phyloP scores from a whole-genome alignment of 2,329 filamentous ascomycete species.

The Neopestalotiopsis sp. region DNA sequence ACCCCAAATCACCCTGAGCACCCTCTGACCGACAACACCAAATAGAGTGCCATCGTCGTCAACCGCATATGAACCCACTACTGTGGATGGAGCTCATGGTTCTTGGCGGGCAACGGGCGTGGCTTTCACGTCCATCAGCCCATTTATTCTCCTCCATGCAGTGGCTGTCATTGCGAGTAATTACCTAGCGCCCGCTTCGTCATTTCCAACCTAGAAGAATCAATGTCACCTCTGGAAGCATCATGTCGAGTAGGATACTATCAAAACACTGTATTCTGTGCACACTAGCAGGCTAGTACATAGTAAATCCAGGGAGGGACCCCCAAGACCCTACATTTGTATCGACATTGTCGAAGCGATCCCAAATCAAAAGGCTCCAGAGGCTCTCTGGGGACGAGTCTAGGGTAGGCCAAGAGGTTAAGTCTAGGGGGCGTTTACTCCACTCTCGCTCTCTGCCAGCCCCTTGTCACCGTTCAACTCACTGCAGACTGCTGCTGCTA shows the following conservation, averaged over 20 bases:
- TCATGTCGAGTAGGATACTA: not conserved
- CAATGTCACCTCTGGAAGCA: not conserved
- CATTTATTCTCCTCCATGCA: conserved; percentile 9
- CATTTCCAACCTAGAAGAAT: not conserved
- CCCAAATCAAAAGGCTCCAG: not conserved
- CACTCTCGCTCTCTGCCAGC: not conserved
- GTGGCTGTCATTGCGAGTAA: not conserved
- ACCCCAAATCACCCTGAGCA: not conserved
- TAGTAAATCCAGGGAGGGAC: not conserved
- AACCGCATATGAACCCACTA: not conserved
- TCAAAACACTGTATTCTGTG: not conserved
- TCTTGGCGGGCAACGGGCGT: conserved; percentile 1
- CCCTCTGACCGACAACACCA: conserved; percentile 7
- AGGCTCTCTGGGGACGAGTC: not conserved
- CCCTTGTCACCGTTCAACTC: conserved; percentile 4
- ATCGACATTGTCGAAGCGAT: conserved; percentile 1
- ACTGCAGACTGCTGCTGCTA: not conserved
- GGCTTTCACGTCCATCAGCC: conserved; percentile 6
- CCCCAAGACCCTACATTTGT: not conserved
- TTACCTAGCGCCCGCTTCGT: not conserved
- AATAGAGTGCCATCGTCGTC: conserved; percentile 12
- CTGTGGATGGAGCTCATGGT: not conserved
- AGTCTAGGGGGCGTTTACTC: not conserved
- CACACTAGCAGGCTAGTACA: not conserved
- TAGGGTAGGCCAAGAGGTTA: not conserved